phyloP scores from a whole-genome alignment of 2,329 filamentous ascomycete species.

The Fusarium torreyae region DNA sequence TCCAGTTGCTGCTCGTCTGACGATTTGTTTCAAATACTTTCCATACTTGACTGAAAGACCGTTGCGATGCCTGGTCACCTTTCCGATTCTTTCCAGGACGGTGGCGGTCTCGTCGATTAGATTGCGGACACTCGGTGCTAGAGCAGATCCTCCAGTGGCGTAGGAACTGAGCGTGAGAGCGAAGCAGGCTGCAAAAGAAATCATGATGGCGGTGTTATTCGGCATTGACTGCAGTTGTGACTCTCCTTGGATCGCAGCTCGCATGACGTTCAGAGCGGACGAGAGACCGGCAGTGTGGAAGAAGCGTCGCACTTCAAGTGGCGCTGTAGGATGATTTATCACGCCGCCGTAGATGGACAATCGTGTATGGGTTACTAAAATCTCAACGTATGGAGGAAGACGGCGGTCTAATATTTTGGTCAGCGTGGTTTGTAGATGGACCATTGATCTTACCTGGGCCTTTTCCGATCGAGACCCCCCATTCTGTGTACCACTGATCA shows the following conservation, averaged over 20 bases:
- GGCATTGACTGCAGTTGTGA: conserved; percentile 80
- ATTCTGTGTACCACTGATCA: conserved; percentile 74
- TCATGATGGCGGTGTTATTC: conserved; percentile 85
- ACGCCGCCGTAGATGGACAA: conserved; percentile 82
- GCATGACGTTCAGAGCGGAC: conserved; percentile 81
- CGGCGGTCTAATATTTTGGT: conserved; percentile 59
- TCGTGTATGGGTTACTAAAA: conserved; percentile 79
- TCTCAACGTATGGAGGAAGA: conserved; percentile 81
- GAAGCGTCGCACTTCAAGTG: conserved; percentile 78
- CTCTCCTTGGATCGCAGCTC: conserved; percentile 81
- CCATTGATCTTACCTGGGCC: conserved; percentile 60
- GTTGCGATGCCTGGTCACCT: conserved; percentile 75
- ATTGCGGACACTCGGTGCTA: conserved; percentile 74
- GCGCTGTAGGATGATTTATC: conserved; percentile 81
- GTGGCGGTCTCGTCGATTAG: conserved; percentile 78
- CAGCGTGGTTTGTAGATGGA: background rate
- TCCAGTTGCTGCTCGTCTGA: conserved; percentile 55
- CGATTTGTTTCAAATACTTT: conserved; percentile 62
- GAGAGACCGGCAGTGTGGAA: conserved; percentile 81
- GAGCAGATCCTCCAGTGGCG: conserved; percentile 68
- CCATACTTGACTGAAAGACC: conserved; percentile 72
- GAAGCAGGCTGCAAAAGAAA: conserved; percentile 80
- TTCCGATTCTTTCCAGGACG: conserved; percentile 78
- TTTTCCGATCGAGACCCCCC: conserved; percentile 70
- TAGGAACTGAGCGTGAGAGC: conserved; percentile 75